Evolutionary conservation across 345 rosid species (phyloP).

Genomic region (Eucalyptus sideroxylon): DNA sequence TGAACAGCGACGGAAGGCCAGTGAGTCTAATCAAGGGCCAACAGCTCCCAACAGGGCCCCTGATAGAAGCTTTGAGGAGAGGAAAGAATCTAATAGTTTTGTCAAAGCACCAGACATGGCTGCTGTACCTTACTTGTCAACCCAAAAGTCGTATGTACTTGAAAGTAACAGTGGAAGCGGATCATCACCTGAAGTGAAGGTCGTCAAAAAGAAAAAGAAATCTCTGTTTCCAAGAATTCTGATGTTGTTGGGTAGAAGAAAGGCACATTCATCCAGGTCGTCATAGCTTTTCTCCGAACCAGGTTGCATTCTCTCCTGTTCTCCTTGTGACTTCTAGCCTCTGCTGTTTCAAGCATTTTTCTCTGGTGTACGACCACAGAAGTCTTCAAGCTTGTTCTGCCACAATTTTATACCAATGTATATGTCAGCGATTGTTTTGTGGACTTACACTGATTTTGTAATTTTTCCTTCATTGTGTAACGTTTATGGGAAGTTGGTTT

Average conservation of each 20-base stretch:
- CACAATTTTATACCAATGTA: background rate
- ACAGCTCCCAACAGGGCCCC: conserved; percentile 4
- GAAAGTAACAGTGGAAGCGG: conserved; percentile 9
- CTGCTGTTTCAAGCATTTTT: background rate
- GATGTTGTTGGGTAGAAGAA: conserved; percentile 51
- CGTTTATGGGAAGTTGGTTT: background rate
- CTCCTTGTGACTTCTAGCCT: background rate
- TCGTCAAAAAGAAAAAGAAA: conserved; percentile 57
- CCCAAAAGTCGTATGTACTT: conserved; percentile 8
- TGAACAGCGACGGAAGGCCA: conserved; percentile 46
- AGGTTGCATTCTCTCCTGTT: background rate
- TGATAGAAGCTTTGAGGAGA: conserved; percentile 24
- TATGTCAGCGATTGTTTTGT: background rate
- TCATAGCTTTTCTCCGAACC: background rate
- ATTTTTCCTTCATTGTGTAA: background rate
- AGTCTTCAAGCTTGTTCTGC: background rate
- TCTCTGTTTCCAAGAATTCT: conserved; percentile 57
- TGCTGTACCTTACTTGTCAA: background rate
- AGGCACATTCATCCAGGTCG: conserved; percentile 28
- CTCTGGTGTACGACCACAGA: background rate
- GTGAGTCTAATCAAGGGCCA: conserved; percentile 22
- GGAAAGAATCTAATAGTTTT: conserved; percentile 7
- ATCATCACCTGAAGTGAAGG: conserved; percentile 17
- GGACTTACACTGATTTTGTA: background rate
- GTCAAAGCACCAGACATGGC: background rate